Evolutionary conservation across 2,329 filamentous ascomycete species (phyloP).

Genomic region (Didymella exigua): DNA sequence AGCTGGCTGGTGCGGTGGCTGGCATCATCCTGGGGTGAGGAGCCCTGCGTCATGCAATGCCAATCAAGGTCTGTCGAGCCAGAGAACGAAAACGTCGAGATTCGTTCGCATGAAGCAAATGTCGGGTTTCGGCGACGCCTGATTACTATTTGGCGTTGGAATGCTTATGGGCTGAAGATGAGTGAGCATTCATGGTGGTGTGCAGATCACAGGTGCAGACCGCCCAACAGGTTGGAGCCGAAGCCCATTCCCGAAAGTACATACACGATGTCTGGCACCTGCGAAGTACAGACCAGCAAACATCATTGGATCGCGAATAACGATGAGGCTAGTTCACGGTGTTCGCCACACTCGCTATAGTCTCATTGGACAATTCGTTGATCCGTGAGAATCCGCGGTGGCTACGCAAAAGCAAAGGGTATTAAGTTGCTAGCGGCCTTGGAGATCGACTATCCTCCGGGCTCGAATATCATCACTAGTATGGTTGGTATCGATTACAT

Average conservation of each 20-base stretch:
- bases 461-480: background rate
- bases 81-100: slow-evolving; percentile 8
- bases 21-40: slow-evolving; percentile 8
- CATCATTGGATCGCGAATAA: background rate
- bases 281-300: background rate
- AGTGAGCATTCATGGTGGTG: slow-evolving; percentile 19
- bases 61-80: slow-evolving; percentile 1
- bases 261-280: background rate
- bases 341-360: background rate
- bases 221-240: slow-evolving; percentile 3
- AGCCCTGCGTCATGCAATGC: slow-evolving; percentile 21
- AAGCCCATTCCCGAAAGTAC: background rate
- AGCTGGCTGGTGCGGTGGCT: slow-evolving; percentile 19
- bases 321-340: background rate
- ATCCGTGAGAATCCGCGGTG: background rate
- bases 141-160: slow-evolving; percentile 10
- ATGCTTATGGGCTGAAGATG: slow-evolving; percentile 24
- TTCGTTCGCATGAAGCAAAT: slow-evolving; percentile 6
- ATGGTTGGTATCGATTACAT: background rate
- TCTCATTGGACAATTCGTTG: background rate
- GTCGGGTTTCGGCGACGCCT: slow-evolving; percentile 7
- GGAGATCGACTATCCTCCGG: background rate
- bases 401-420: background rate
- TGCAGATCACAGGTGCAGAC: slow-evolving; percentile 8
- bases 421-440: background rate